These are phyloP conservation scores for Vickermania spadyakhi DNA, from an alignment of 208 protist genomes.

Conservation along the genomic window DNA sequence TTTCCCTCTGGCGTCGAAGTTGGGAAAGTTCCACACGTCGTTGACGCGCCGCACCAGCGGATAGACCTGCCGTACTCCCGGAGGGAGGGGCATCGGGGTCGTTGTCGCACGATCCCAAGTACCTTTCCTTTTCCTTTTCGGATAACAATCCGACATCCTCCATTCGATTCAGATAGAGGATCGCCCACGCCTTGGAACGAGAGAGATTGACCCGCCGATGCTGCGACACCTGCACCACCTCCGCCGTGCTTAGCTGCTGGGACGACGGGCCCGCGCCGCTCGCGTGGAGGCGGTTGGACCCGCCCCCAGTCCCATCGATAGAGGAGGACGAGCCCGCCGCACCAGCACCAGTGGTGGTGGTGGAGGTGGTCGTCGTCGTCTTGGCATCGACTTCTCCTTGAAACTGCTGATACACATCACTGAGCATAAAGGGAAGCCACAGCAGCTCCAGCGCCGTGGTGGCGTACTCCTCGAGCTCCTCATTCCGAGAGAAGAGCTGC, in stretches of 20 bases:
- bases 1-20: constrained; percentile 26
- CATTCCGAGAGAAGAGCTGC: constrained; percentile 71
- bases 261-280: not conserved
- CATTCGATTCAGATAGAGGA: constrained; percentile 71
- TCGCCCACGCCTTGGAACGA: constrained; percentile 56
- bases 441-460: constrained; percentile 76
- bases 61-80: not conserved
- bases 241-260: not conserved
- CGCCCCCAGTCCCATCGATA: not conserved
- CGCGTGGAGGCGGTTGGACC: not conserved
- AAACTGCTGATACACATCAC: constrained; percentile 74
- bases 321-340: not conserved
- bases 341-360: not conserved
- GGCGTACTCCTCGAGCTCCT: constrained; percentile 73
- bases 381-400: constrained; percentile 22
- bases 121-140: constrained; percentile 54
- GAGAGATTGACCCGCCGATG: constrained; percentile 57
- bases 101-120: constrained; percentile 9
- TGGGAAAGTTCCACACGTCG: constrained; percentile 72
- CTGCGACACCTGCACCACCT: constrained; percentile 6
- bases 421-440: constrained; percentile 75
- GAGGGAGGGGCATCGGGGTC: not conserved
- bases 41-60: constrained; percentile 56
- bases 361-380: not conserved
- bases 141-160: constrained; percentile 48